These are phyloP conservation scores for Cyclotella cryptica DNA, from an alignment of 108 stramenopile genomes.

Conservation along the genomic window DNA sequence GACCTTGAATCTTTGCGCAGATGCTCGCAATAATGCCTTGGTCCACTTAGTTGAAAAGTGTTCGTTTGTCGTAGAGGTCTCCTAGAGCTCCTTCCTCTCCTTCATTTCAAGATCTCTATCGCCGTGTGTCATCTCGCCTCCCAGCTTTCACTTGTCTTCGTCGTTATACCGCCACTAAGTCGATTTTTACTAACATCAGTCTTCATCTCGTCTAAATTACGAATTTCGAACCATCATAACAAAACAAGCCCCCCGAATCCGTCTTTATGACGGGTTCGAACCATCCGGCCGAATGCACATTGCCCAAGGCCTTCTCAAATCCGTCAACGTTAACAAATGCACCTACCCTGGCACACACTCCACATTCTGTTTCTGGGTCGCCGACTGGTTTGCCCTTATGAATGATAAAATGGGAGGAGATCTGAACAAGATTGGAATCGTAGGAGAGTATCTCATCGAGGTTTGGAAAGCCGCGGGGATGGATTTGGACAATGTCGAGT, in stretches of 20 bases:
- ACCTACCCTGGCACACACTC: constrained; percentile 82
- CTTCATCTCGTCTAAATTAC: not conserved
- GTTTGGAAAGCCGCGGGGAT: constrained; percentile 99
- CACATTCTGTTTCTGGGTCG: constrained; percentile 99
- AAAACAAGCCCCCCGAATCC: constrained; percentile 54
- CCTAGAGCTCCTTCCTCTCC: too few relatives aligned
- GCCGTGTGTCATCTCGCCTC: too few relatives aligned
- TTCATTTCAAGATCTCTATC: too few relatives aligned
- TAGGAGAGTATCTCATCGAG: constrained; percentile 98
- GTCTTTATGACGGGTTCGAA: constrained; percentile 99
- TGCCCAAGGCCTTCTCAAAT: constrained; percentile 96
- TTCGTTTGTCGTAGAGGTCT: too few relatives aligned
- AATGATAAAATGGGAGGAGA: constrained; percentile 99
- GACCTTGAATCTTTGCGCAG: too few relatives aligned
- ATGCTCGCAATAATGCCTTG: too few relatives aligned
- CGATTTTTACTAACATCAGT: not conserved
- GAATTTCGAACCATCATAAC: not conserved
- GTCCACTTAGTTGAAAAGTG: too few relatives aligned
- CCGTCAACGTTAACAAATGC: constrained; percentile 98
- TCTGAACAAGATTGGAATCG: constrained; percentile 90
- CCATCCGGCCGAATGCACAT: constrained; percentile 99
- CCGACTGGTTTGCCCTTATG: constrained; percentile 99
- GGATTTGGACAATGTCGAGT: constrained; percentile 96
- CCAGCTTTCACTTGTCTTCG: too few relatives aligned
- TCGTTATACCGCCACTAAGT: not conserved